Base-by-base conservation (phyloP, 495 filamentous ascomycete genomes). In the Staphylotrichum longicolle region DNA sequence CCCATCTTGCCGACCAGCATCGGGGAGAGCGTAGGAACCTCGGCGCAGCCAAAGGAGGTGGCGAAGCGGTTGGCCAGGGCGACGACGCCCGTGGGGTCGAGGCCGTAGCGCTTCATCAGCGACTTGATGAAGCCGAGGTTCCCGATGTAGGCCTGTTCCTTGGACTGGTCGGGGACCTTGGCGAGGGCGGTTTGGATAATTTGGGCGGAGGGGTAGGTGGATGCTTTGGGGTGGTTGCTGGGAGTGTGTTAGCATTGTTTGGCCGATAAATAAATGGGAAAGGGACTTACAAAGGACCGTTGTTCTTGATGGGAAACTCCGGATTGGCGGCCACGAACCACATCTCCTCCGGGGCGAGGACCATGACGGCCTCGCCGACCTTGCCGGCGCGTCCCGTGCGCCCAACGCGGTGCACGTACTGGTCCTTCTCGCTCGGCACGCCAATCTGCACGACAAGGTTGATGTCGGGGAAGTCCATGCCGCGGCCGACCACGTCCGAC, bases 371-470 rank as follows among this genome's bases (percentile, higher is more conserved):
- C 37, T 86, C 83, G 59, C 93, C 93, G 10, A 74, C 70, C 63
- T 86, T 89, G 49, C 89, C 90, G 4, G 92, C 93, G 72, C 93
- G 79, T 12, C 93, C 93, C 1, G 93, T 96, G 57, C 93, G 82
- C n/a, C 93, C 93, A 15, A 96, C 91, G 32, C 93, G 88, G 73
- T 98, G 93, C 11, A 97, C 87, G 64, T 97, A 98, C 34, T 85
- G 88, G 8, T 85, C 88, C 39, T 89, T 74, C 60, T 86, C 88
- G 7, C 82, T 80, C 0, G 93, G 93, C 47, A 96, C 80, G 68
- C 96, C 93, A 73, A 96, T 93, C 69, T 96, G 96, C 62, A 97
- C 78, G 14, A 97, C 90, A 57, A 95, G 87, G 27, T 82, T 82
- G 33, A 97, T 77, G 20, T 85, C 82, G 0, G 83, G 83, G 7